Conservation (phyloP, 805 yeast genomes). For the Brettanomyces custersianus region DNA sequence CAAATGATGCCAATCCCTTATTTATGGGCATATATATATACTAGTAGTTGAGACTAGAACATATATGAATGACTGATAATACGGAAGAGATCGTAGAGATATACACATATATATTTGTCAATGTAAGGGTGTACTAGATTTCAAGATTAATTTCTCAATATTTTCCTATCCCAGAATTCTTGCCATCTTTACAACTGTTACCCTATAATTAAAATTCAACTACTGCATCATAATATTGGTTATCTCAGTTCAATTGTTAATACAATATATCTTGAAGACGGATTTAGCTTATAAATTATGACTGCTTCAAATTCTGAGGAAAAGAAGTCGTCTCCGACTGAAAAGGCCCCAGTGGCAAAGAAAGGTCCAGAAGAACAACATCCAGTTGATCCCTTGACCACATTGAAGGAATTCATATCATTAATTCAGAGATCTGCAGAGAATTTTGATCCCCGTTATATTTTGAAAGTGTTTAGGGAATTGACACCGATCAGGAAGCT, state of each 20-base stretch:
- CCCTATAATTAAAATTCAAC: too few species aligned
- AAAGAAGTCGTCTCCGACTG: constrained; percentile 6
- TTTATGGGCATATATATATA: constrained; percentile 3
- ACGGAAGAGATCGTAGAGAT: neutral
- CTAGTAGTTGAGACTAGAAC: neutral
- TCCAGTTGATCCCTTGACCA: constrained; percentile 1
- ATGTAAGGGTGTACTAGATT: neutral
- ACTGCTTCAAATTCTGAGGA: constrained; percentile 5
- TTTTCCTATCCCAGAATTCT: too few species aligned
- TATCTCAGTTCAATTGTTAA: too few species aligned
- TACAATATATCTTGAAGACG: too few species aligned
- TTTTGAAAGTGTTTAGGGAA: constrained; percentile 79
- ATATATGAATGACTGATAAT: too few species aligned
- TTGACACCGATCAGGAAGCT: constrained; percentile 65
- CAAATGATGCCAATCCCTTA: constrained; percentile 24
- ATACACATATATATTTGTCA: neutral
- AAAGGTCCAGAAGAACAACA: neutral
- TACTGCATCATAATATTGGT: too few species aligned
- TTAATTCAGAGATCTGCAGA: constrained; percentile 27
- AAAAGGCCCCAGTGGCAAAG: neutral
- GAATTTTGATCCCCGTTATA: constrained; percentile 77
- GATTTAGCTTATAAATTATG: too few species aligned
- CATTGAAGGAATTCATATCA: constrained; percentile 10
- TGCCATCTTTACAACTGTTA: too few species aligned
- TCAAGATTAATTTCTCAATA: neutral